Conservation (phyloP, 176 grass and related monocot species). For the Paspalum vaginatum region DNA sequence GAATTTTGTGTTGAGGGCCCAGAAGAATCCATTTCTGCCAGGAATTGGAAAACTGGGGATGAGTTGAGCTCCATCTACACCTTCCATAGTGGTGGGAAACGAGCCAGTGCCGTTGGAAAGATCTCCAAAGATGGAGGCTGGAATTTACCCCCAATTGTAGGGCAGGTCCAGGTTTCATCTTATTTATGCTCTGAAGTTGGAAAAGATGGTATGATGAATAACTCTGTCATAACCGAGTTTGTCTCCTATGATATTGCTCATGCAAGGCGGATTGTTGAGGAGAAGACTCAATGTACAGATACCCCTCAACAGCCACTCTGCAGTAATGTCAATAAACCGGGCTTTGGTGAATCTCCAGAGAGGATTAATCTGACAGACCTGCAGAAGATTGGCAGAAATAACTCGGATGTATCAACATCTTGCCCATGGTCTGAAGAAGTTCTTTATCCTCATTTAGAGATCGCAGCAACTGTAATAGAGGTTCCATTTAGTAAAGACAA, state of each 20-base stretch:
- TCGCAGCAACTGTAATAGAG: conserved; percentile 74
- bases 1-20: conserved; percentile 63
- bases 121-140: conserved; percentile 56
- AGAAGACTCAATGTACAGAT: conserved; percentile 58
- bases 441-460: conserved; percentile 81
- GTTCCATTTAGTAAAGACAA: conserved; percentile 70
- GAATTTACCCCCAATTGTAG: conserved; percentile 59
- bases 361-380: conserved; percentile 31
- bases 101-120: conserved; percentile 60
- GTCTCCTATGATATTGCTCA: conserved; percentile 84
- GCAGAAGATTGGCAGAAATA: conserved; percentile 42
- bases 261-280: conserved; percentile 64
- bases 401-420: conserved; percentile 61
- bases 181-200: conserved; percentile 83
- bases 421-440: conserved; percentile 77
- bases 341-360: conserved; percentile 29
- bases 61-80: conserved; percentile 88
- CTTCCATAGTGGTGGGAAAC: conserved; percentile 68
- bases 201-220: conserved; percentile 62
- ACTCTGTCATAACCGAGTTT: conserved; percentile 76
- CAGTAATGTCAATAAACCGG: background rate
- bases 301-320: conserved; percentile 14
- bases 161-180: conserved; percentile 87
- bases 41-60: conserved; percentile 79
- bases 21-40: conserved; percentile 77